Evolutionary conservation across 352 stramenopile genomes (phyloP).

Genomic region (Globisporangium carolinianum): DNA sequence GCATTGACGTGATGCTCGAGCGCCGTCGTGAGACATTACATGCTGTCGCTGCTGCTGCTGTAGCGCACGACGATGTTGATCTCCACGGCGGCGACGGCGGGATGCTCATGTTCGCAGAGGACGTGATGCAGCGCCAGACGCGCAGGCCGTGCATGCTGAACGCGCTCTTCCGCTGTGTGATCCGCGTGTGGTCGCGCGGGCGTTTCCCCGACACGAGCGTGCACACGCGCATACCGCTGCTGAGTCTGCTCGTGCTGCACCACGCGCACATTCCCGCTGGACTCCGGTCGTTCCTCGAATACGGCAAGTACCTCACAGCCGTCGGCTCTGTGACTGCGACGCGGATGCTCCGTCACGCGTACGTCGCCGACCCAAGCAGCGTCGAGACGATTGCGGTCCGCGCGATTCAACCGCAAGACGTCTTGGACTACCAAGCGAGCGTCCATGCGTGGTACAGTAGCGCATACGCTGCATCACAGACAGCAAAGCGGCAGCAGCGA

Average conservation of each 20-base stretch:
- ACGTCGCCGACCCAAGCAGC: constrained; percentile 13
- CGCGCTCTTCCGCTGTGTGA: constrained; percentile 32
- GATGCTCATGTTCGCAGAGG: background rate
- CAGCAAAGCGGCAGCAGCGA: background rate
- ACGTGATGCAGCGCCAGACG: constrained; percentile 4
- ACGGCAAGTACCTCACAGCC: constrained; percentile 48
- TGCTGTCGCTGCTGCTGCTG: constrained; percentile 3
- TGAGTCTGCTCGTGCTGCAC: constrained; percentile 29
- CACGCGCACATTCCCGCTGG: constrained; percentile 24
- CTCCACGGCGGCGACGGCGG: background rate
- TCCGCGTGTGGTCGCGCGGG: constrained; percentile 31
- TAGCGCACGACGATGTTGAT: constrained; percentile 11
- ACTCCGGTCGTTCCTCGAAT: constrained; percentile 60
- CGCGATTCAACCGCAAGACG: constrained; percentile 4
- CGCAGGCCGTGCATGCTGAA: constrained; percentile 13
- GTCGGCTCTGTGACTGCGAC: constrained; percentile 26
- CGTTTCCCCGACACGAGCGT: constrained; percentile 26
- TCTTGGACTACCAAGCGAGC: constrained; percentile 11
- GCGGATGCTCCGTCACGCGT: constrained; percentile 50
- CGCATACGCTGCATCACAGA: constrained; percentile 2
- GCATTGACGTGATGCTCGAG: constrained; percentile 12
- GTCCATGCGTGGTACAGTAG: constrained; percentile 27
- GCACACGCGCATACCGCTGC: constrained; percentile 17
- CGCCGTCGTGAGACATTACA: constrained; percentile 12
- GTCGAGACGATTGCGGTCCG: constrained; percentile 2